phyloP scores from a whole-genome alignment of 306 rosid genomes.

The Acmispon strigosus region DNA sequence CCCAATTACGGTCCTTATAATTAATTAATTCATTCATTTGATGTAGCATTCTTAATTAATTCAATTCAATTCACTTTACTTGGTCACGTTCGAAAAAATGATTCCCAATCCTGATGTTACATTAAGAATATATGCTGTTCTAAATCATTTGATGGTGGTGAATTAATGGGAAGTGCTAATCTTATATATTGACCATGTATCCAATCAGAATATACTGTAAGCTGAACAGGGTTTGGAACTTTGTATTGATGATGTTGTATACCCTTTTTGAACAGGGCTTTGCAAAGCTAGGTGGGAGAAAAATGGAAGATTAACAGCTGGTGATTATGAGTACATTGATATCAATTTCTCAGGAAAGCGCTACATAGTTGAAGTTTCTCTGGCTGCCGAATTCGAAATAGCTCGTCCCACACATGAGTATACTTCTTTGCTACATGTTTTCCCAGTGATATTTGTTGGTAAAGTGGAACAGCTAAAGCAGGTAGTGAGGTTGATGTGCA shows the following conservation, averaged over 20 bases:
- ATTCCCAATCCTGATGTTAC: too few species aligned
- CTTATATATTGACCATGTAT: too few species aligned
- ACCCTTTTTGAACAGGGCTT: slow-evolving; percentile 42
- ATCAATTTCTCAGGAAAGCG: slow-evolving; percentile 41
- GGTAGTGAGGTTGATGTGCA: slow-evolving; percentile 55
- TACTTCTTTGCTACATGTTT: slow-evolving; percentile 35
- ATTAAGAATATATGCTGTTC: too few species aligned
- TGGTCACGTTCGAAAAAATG: not conserved
- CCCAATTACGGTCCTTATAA: too few species aligned
- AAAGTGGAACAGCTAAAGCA: slow-evolving; percentile 48
- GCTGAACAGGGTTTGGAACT: not conserved
- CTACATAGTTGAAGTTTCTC: slow-evolving; percentile 51
- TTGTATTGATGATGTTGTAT: not conserved
- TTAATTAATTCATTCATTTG: too few species aligned
- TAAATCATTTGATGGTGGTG: too few species aligned
- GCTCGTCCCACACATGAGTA: slow-evolving; percentile 70
- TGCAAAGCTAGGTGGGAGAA: slow-evolving; percentile 82
- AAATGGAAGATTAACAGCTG: slow-evolving; percentile 45
- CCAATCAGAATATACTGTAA: too few species aligned
- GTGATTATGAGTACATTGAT: slow-evolving; percentile 68
- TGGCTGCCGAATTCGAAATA: slow-evolving; percentile 51
- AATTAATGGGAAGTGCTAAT: too few species aligned
- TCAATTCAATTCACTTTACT: not conserved
- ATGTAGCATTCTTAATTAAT: too few species aligned
- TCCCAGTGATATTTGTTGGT: slow-evolving; percentile 59